Evolutionary conservation across 192 early-diverging fungal genomes (phyloP).

Genomic region (Backusella mclennaniae): DNA sequence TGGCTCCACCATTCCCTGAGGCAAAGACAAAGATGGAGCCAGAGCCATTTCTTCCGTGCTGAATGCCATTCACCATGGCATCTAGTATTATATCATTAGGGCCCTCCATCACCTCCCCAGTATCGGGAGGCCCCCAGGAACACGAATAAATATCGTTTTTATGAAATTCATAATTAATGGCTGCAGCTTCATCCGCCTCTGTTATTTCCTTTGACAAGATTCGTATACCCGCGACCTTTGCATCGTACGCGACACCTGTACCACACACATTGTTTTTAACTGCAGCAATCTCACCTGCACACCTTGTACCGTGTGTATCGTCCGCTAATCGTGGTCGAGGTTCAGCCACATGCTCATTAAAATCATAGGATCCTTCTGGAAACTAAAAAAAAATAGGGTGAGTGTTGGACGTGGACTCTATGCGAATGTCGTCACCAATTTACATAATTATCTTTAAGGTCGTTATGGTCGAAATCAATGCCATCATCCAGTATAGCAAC

Average conservation of each 20-base stretch:
- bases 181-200: slow-evolving; percentile 90
- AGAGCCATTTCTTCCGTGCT: slow-evolving; percentile 77
- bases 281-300: slow-evolving; percentile 97
- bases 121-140: slow-evolving; percentile 93
- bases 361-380: slow-evolving; percentile 91
- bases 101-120: slow-evolving; percentile 82
- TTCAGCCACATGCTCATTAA: slow-evolving; percentile 74
- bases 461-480: slow-evolving; percentile 80
- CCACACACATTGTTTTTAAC: slow-evolving; percentile 90
- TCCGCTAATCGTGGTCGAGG: slow-evolving; percentile 74
- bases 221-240: slow-evolving; percentile 84
- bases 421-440: slow-evolving; percentile 13
- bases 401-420: not conserved
- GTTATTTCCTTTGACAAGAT: slow-evolving; percentile 88
- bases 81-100: slow-evolving; percentile 78
- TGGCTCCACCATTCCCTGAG: slow-evolving; percentile 83
- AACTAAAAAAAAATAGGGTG: slow-evolving; percentile 39
- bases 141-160: slow-evolving; percentile 96
- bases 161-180: slow-evolving; percentile 86
- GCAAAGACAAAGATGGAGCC: slow-evolving; percentile 95
- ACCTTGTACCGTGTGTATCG: slow-evolving; percentile 95
- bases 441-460: slow-evolving; percentile 88
- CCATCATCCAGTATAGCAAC: slow-evolving; percentile 98
- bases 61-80: slow-evolving; percentile 85
- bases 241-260: slow-evolving; percentile 88